These are phyloP conservation scores for Scleroderma citrinum DNA, from an alignment of 768 basidiomycete genomes.

Conservation along the genomic window DNA sequence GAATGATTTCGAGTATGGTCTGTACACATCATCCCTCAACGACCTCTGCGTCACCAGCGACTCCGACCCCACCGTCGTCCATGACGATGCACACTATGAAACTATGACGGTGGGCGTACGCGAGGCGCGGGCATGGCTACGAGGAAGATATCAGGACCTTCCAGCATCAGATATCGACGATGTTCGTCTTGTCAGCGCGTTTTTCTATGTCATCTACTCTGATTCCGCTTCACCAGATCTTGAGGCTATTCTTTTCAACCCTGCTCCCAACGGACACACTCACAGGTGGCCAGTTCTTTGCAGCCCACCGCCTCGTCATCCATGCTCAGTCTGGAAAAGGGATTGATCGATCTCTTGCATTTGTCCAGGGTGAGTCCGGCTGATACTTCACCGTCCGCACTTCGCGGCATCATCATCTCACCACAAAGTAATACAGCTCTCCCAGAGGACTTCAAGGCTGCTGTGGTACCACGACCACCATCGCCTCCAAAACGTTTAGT, in stretches of 20 bases:
- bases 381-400: slow-evolving; percentile 3
- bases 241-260: slow-evolving; percentile 56
- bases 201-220: not conserved
- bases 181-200: slow-evolving; percentile 32
- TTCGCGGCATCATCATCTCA: slow-evolving; percentile 6
- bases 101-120: slow-evolving; percentile 48
- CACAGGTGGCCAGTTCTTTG: slow-evolving; percentile 71
- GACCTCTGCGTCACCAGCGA: slow-evolving; percentile 42
- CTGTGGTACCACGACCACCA: slow-evolving; percentile 5
- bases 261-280: slow-evolving; percentile 49
- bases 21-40: slow-evolving; percentile 57
- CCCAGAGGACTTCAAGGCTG: slow-evolving; percentile 4
- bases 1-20: slow-evolving; percentile 61
- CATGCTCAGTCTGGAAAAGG: slow-evolving; percentile 59
- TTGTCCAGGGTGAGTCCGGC: slow-evolving; percentile 59
- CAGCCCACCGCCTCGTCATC: slow-evolving; percentile 58
- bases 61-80: slow-evolving; percentile 17
- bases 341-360: slow-evolving; percentile 61
- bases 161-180: slow-evolving; percentile 49
- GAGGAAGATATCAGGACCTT: slow-evolving; percentile 60
- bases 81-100: slow-evolving; percentile 50
- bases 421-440: slow-evolving; percentile 13
- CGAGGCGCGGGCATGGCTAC: slow-evolving; percentile 70
- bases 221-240: slow-evolving; percentile 40
- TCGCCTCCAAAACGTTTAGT: slow-evolving; percentile 21